Base-by-base conservation (phyloP, 2,329 filamentous ascomycete genomes). In the Phialophora expanda region DNA sequence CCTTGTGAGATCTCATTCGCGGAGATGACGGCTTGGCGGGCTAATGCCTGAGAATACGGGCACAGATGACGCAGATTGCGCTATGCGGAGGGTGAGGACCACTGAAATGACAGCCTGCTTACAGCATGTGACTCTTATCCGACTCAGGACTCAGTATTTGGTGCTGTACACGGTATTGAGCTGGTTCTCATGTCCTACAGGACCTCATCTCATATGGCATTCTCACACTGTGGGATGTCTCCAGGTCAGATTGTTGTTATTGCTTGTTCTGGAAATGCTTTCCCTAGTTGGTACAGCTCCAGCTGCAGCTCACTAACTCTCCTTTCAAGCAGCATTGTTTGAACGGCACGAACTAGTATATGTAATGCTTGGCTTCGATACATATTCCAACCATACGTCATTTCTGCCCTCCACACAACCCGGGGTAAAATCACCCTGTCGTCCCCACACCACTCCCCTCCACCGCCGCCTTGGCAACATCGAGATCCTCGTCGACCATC, bases 401-500 rank as follows among this genome's bases (percentile, higher is more conserved):
- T 60, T 17, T 61, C 22, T 28, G 3, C 26, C 9, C 5, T 17
- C 9, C 24, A 26, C 44, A 22, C 30, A 20, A 11, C 17, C 11
- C 28, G 3, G 14, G 9, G 17, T 48, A 34, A 11, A 26, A 51
- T 28, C 26, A 53, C 22, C 28, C 14, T 17, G 55, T 57, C n/a
- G n/a, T 57, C 34, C 55, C 55, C 11, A 57, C 55, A 57, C 59
- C 58, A 30, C 48, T 66, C 5, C 56, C 53, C 48, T 65, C 24
- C 57, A 41, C 56, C 32, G 57, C 58, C n/a, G 55, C 32, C 38
- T 48, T 38, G 14, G 62, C 62, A 38, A 65, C 63, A 12, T 63
- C 46, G n/a, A 69, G 44, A 32, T 70, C 69, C 51, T 69, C 50
- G 5, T 63, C 66, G n/a, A 62, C 56, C 22, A 62, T 56, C 1